These are phyloP conservation scores for Allomyces arbusculus DNA, from an alignment of 192 early-diverging fungal species.

Conservation along the genomic window DNA sequence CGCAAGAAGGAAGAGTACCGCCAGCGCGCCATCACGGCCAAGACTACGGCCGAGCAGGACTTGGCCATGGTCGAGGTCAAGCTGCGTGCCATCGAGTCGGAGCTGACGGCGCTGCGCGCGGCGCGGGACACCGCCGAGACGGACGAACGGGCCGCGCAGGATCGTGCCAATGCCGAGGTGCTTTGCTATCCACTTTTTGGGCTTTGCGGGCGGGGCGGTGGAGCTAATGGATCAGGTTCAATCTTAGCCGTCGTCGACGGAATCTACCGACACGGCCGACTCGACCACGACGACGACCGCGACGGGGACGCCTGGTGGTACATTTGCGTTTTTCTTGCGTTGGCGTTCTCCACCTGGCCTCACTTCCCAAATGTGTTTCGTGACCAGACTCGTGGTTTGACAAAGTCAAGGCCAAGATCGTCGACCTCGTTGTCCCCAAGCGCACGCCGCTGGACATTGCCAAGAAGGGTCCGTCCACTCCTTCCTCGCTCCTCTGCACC, in stretches of 20 bases:
- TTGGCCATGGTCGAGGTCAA: constrained; percentile 8
- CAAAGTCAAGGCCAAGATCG: constrained; percentile 3
- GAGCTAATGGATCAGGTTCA: too few species aligned
- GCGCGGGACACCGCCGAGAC: constrained; percentile 8
- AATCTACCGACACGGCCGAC: too few species aligned
- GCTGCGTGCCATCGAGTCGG: constrained; percentile 7
- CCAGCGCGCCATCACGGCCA: not conserved
- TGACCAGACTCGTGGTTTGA: too few species aligned
- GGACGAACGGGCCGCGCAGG: constrained; percentile 9
- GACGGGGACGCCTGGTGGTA: too few species aligned
- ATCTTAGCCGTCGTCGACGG: too few species aligned
- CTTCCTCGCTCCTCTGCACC: not conserved
- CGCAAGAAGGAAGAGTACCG: not conserved
- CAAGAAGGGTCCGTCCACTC: not conserved
- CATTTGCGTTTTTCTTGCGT: too few species aligned
- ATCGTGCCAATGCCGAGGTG: constrained; percentile 7
- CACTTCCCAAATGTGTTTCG: too few species aligned
- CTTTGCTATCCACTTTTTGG: too few species aligned
- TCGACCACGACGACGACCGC: too few species aligned
- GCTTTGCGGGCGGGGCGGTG: too few species aligned
- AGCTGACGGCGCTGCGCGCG: constrained; percentile 7
- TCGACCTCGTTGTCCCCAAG: constrained; percentile 9
- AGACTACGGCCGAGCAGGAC: constrained; percentile 1
- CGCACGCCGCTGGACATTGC: constrained; percentile 1
- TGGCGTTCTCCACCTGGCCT: too few species aligned